phyloP scores from a whole-genome alignment of 2,329 filamentous ascomycete genomes.

The Xylaria sp. region DNA sequence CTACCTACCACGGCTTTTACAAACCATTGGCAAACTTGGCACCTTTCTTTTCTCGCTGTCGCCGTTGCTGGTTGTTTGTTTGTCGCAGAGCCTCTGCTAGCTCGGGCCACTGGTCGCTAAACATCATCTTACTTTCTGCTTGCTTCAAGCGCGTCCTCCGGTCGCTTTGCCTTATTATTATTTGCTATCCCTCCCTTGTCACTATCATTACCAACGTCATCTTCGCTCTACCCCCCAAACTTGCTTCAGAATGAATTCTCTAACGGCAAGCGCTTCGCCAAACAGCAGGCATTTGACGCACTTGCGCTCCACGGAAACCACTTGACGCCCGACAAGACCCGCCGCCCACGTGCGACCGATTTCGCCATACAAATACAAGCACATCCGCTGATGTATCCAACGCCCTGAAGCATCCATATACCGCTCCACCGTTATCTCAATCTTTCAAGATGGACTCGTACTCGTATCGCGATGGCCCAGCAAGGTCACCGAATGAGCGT shows the following conservation, averaged over 20 bases:
- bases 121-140: slow-evolving; percentile 50
- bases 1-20: slow-evolving; percentile 38
- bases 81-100: slow-evolving; percentile 49
- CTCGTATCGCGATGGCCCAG: slow-evolving; percentile 63
- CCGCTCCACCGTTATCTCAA: slow-evolving; percentile 23
- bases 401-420: slow-evolving; percentile 4
- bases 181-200: slow-evolving; percentile 31
- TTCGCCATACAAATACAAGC: slow-evolving; percentile 40
- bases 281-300: slow-evolving; percentile 57
- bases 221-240: slow-evolving; percentile 41
- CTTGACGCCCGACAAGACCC: slow-evolving; percentile 45
- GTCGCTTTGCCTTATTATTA: slow-evolving; percentile 41
- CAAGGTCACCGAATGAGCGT: slow-evolving; percentile 65
- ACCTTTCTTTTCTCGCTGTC: slow-evolving; percentile 41
- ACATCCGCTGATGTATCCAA: slow-evolving; percentile 21
- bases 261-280: slow-evolving; percentile 66
- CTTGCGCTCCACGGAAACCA: slow-evolving; percentile 42
- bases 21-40: slow-evolving; percentile 45
- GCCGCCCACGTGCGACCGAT: slow-evolving; percentile 38
- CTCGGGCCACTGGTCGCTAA: slow-evolving; percentile 41
- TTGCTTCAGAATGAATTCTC: slow-evolving; percentile 60
- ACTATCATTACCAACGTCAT: slow-evolving; percentile 36
- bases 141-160: slow-evolving; percentile 44
- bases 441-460: slow-evolving; percentile 64
- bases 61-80: slow-evolving; percentile 46